Base-by-base conservation (phyloP, 306 rosid species). In the Canavalia ensiformis region DNA sequence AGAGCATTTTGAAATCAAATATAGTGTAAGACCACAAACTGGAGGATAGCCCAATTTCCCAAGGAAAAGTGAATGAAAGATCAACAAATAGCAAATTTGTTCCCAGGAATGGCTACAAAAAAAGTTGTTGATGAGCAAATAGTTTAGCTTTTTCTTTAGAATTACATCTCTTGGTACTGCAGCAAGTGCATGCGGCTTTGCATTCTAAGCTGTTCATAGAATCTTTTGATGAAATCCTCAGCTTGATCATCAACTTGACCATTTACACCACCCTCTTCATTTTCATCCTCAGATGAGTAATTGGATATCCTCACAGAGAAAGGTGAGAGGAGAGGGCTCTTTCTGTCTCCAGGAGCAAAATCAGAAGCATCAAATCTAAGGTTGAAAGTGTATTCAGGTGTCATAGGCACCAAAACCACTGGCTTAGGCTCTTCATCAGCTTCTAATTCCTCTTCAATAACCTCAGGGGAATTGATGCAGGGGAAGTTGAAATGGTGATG, bases 161-260 rank as follows among this genome's bases (percentile, higher is more conserved):
- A 8, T 28, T 51, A 74, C 47, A 85, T 62, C 12, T 82, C 76
- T 66, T 69, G 79, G 62, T 85, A 77, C 47, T 85, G 77, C 28
- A 85, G 68, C 72, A 87, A 82, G 55, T 89, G 90, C 72, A 68
- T 39, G 13, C 72, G 80, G 50, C 72, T 73, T 68, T 90, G 94
- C 46, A 52, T 64, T 60, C 78, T 86, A 1, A 90, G 84, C 63
- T 90, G 91, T 74, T 90, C 90, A 78, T 90, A 84, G 72, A 90
- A 90, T 72, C 86, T 88, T 66, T 57, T 83, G 47, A 90, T 90
- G 83, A 88, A 90, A 49, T 90, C 86, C 80, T 90, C 94, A 30
- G 91, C 94, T 29, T 80, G 72, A 33, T 82, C 85, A 82, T 90
- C 93, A 59, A 88, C 91, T 63, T 64, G 84, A 11, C 66, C 76